These are phyloP conservation scores for Cryphonectria naterciae DNA, from an alignment of 2,329 filamentous ascomycete species.

Conservation along the genomic window DNA sequence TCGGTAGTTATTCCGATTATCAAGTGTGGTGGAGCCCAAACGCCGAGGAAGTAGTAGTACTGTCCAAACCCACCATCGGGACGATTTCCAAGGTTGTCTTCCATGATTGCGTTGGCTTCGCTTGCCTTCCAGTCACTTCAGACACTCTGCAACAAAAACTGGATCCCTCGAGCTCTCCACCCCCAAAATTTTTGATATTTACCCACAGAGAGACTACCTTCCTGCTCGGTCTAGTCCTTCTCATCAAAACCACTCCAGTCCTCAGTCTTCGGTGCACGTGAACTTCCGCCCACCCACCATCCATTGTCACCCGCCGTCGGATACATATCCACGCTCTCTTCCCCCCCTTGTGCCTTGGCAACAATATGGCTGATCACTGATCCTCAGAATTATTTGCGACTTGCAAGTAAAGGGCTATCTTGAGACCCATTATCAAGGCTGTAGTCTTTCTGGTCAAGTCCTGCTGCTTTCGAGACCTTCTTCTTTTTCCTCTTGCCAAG, in stretches of 20 bases:
- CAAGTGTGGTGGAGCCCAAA: not conserved
- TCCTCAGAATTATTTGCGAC: not conserved
- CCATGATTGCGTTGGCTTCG: not conserved
- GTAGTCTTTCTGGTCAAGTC: not conserved
- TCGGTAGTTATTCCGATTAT: not conserved
- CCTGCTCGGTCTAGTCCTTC: not conserved
- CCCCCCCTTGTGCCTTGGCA: not conserved
- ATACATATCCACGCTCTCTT: constrained; percentile 9
- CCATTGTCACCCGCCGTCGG: not conserved
- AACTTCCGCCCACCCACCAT: not conserved
- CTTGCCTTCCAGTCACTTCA: not conserved
- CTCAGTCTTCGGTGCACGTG: not conserved
- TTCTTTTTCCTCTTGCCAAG: not conserved
- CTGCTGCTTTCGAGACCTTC: not conserved
- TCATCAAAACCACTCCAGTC: not conserved
- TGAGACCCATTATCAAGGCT: not conserved
- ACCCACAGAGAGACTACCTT: not conserved
- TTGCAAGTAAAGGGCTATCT: not conserved
- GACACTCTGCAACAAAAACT: not conserved
- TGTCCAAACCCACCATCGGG: not conserved
- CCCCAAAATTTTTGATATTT: not conserved
- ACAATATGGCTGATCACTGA: not conserved
- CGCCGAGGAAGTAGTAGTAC: not conserved
- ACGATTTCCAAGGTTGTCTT: not conserved
- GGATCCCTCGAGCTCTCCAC: not conserved